Evolutionary conservation across 108 stramenopile genomes (phyloP).

Genomic region (Cyclotella baltica): DNA sequence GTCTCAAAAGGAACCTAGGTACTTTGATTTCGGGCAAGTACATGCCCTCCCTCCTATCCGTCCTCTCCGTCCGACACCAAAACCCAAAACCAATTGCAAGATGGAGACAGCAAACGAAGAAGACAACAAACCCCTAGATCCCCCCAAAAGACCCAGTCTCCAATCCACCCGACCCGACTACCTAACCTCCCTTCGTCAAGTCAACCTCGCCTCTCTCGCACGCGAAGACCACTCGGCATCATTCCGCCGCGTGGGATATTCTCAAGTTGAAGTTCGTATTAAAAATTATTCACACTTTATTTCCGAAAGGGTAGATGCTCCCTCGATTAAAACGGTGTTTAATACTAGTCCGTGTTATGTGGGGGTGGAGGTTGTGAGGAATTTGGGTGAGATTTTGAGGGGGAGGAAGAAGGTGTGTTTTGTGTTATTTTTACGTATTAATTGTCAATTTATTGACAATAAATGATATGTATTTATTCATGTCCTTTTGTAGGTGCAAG

Average conservation of each 20-base stretch:
- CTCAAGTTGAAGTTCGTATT: slow-evolving; percentile 40
- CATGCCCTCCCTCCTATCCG: too few relatives aligned
- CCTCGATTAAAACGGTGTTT: slow-evolving; percentile 42
- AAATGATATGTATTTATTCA: not conserved
- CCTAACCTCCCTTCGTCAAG: slow-evolving; percentile 7
- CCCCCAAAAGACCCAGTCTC: not conserved
- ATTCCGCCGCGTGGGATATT: not conserved
- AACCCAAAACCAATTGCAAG: not conserved
- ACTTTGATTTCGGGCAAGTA: too few relatives aligned
- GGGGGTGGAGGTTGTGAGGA: slow-evolving; percentile 25
- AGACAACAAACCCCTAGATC: not conserved
- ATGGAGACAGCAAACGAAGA: not conserved
- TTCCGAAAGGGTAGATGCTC: slow-evolving; percentile 35
- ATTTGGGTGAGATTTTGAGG: slow-evolving; percentile 32
- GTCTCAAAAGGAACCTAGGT: too few relatives aligned
- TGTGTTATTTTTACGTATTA: not conserved
- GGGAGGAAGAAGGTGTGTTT: slow-evolving; percentile 27
- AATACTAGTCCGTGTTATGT: slow-evolving; percentile 52
- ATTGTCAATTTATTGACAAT: not conserved
- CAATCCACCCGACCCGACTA: slow-evolving; percentile 37
- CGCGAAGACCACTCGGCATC: not conserved
- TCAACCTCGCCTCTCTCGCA: slow-evolving; percentile 11
- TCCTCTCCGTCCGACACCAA: not conserved
- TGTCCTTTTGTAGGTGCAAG: slow-evolving; percentile 15
- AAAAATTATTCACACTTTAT: slow-evolving; percentile 38